phyloP scores from a whole-genome alignment of 441 rosid genomes.

The Adansonia gregorii region DNA sequence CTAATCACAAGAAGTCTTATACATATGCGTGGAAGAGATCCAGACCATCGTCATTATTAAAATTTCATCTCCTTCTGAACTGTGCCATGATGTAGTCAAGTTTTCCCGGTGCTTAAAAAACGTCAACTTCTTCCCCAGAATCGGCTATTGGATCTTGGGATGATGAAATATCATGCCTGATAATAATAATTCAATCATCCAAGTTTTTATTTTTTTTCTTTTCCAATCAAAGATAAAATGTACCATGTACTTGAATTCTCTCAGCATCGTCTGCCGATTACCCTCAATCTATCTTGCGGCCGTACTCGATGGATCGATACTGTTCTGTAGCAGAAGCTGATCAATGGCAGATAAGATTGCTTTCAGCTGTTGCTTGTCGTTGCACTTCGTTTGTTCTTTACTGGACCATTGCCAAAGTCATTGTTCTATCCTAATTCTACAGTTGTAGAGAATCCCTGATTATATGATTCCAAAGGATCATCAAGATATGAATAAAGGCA shows the following conservation, averaged over 20 bases:
- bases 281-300: background rate
- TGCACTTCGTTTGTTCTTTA: background rate
- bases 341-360: background rate
- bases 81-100: background rate
- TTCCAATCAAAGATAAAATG: background rate
- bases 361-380: background rate
- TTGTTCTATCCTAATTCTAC: background rate
- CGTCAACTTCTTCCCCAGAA: no score
- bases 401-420: slow-evolving; percentile 7
- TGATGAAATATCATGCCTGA: background rate
- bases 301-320: background rate
- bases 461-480: background rate
- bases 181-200: background rate
- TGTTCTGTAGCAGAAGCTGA: background rate
- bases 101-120: background rate
- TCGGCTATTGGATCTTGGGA: background rate
- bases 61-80: no score
- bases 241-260: background rate
- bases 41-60: background rate
- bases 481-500: background rate
- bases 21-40: background rate
- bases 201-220: background rate
- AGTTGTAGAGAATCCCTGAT: background rate
- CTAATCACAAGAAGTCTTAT: background rate
- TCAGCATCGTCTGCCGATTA: background rate